Percentiles rank a stretch among this genome's conserved stretches.
phyloP scores from a whole-genome alignment of 2,329 filamentous ascomycete species.

The Hirsutella rhossiliensis region DNA sequence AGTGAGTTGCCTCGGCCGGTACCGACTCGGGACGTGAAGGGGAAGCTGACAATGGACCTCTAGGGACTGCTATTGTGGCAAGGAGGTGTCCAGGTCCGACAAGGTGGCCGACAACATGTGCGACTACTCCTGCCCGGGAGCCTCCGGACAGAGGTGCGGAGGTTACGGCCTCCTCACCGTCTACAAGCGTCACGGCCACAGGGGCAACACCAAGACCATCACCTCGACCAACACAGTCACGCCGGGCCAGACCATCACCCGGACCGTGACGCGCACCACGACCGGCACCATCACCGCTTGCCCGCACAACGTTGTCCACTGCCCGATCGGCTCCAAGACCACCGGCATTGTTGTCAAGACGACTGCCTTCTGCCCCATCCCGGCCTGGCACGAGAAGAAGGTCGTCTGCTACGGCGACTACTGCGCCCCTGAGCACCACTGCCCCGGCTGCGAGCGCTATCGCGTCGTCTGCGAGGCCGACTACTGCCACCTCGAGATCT shows the following conservation, averaged over 20 bases:
- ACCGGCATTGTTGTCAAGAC: conserved; percentile 12
- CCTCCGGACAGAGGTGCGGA: background rate
- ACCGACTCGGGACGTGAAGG: background rate
- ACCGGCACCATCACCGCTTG: conserved; percentile 16
- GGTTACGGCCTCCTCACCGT: conserved; percentile 5
- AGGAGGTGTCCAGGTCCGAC: conserved; percentile 3
- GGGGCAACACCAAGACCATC: background rate
- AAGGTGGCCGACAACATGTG: conserved; percentile 9
- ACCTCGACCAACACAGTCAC: background rate
- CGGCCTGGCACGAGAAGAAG: conserved; percentile 15
- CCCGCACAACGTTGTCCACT: conserved; percentile 9
- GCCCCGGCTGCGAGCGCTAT: conserved; percentile 14
- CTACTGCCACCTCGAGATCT: conserved; percentile 13
- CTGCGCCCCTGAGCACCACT: conserved; percentile 17
- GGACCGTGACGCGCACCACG: conserved; percentile 1
- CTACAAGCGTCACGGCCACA: background rate
- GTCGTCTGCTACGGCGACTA: conserved; percentile 21
- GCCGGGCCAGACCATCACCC: background rate
- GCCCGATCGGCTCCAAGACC: conserved; percentile 9
- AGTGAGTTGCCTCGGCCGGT: conserved; percentile 6
- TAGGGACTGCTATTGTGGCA: conserved; percentile 20
- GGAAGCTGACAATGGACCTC: background rate
- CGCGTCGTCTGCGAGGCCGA: conserved; percentile 19
- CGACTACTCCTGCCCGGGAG: conserved; percentile 16
- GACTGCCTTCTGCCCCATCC: conserved; percentile 8